These are phyloP conservation scores for Wolfiporia cocos DNA, from an alignment of 1,284 basidiomycete species.

Conservation along the genomic window DNA sequence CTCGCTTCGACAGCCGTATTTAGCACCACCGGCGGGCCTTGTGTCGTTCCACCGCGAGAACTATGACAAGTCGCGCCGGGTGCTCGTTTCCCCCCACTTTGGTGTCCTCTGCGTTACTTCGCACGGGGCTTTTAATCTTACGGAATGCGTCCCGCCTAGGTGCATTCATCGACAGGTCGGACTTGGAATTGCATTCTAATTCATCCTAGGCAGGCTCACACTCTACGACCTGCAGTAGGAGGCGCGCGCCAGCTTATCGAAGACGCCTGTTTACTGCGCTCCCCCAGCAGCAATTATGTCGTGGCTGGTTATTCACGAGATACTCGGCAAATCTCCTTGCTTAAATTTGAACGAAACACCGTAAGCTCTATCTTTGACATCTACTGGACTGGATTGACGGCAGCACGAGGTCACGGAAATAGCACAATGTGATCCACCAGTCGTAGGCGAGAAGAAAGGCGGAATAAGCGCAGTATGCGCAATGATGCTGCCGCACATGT, in stretches of 20 bases:
- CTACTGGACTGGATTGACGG: not conserved
- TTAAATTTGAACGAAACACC: slow-evolving; percentile 14
- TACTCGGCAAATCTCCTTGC: slow-evolving; percentile 27
- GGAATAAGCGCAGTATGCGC: slow-evolving; percentile 38
- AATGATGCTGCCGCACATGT: slow-evolving; percentile 32
- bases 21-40: too few species aligned
- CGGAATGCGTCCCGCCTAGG: slow-evolving; percentile 13
- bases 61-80: slow-evolving; percentile 36
- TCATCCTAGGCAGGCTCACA: slow-evolving; percentile 3
- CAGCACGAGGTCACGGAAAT: slow-evolving; percentile 9
- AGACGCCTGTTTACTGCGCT: slow-evolving; percentile 35
- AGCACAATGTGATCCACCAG: slow-evolving; percentile 23
- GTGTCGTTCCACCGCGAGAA: too few species aligned
- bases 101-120: slow-evolving; percentile 26
- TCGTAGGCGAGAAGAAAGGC: slow-evolving; percentile 26
- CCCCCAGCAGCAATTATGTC: slow-evolving; percentile 20
- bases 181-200: slow-evolving; percentile 8
- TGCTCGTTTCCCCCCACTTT: slow-evolving; percentile 21
- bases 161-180: slow-evolving; percentile 4
- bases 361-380: slow-evolving; percentile 16
- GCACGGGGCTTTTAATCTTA: slow-evolving; percentile 30
- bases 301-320: slow-evolving; percentile 36
- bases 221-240: slow-evolving; percentile 5
- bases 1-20: too few species aligned
- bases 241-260: slow-evolving; percentile 26